These are phyloP conservation scores for Ustulina deusta DNA, from an alignment of 2,329 filamentous ascomycete genomes.

Conservation along the genomic window DNA sequence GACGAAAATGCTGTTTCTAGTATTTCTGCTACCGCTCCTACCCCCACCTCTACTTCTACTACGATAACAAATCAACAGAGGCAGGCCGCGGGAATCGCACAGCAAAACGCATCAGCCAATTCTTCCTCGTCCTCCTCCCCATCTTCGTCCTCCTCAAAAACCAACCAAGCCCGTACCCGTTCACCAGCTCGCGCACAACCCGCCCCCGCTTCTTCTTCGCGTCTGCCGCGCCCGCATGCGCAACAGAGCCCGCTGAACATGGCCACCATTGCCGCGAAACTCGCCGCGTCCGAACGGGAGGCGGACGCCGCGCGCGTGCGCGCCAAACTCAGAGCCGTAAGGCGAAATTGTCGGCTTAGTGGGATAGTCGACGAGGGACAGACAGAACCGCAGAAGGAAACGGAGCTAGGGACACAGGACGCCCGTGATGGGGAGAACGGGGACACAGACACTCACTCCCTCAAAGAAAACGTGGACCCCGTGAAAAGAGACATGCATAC, in stretches of 20 bases:
- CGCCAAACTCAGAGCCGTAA: conserved; percentile 70
- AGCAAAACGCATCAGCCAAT: neutral
- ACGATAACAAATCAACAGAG: conserved; percentile 27
- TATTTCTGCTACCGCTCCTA: neutral
- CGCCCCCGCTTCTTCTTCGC: conserved; percentile 38
- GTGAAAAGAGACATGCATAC: conserved; percentile 43
- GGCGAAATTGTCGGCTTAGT: conserved; percentile 50
- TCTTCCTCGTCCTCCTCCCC: conserved; percentile 11
- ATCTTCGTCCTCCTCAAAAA: conserved; percentile 9
- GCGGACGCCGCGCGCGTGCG: conserved; percentile 72
- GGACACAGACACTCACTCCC: neutral
- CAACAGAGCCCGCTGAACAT: conserved; percentile 69
- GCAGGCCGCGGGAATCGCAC: neutral
- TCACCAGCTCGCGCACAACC: conserved; percentile 24
- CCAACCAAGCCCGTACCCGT: conserved; percentile 10
- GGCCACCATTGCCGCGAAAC: conserved; percentile 71
- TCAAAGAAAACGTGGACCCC: conserved; percentile 44
- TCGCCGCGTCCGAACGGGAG: conserved; percentile 72
- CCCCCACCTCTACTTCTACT: neutral
- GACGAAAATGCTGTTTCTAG: neutral
- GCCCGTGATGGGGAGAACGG: neutral
- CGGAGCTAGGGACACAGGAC: no score
- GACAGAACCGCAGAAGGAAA: neutral
- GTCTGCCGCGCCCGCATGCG: conserved; percentile 51
- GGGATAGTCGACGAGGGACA: neutral